Base-by-base conservation (phyloP, 371 early-diverging fungal genomes). In the Amoeboaphelidium protococcarum region DNA sequence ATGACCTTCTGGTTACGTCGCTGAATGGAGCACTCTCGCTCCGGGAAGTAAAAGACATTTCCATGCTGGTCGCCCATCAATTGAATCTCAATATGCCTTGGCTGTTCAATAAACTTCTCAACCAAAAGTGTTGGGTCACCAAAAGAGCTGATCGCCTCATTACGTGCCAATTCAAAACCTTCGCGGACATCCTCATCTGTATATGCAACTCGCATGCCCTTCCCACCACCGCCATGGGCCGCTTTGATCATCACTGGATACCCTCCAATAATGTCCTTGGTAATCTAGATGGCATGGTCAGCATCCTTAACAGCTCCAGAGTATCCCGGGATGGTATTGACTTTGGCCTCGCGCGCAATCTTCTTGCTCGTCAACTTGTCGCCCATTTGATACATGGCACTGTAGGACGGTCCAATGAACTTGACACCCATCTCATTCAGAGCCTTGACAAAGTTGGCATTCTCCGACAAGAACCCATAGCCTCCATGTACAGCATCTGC, bases 151-250 rank as follows among this genome's bases (percentile, higher is more conserved):
- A 72, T 60, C 22, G 88, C 75, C 65, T 92, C 92, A 46, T 72
- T 69, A 47, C 74, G 66, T 31, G 84, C 80, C n/a, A 86, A 66
- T 53, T 76, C 71, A 60, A 77, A 82, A 22, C 76, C 75, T 47
- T 82, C 76, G 21, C 59, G 54, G 42, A 80, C 72, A 49, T 89
- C 82, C 25, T 62, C 58, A 53, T 74, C 74, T 49, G 62, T 68
- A 56, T 23, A 25, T 10, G 40, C 16, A 2, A 45, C 37, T 13
- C 41, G 2, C 79, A 82, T 82, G 42, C 86, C 80, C 60, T 87
- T 87, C 50, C 94, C 89, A 59, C 89, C 89, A 46, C 89, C 89
- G 55, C 83, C 83, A 21, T 79, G 77, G 23, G 75, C 74, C n/a
- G 82, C 82, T 61, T 88, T 88, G 40, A 85, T 58, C 65, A 88